Evolutionary conservation across 2,329 filamentous ascomycete genomes (phyloP).

Genomic region (Ascosphaera acerosa): DNA sequence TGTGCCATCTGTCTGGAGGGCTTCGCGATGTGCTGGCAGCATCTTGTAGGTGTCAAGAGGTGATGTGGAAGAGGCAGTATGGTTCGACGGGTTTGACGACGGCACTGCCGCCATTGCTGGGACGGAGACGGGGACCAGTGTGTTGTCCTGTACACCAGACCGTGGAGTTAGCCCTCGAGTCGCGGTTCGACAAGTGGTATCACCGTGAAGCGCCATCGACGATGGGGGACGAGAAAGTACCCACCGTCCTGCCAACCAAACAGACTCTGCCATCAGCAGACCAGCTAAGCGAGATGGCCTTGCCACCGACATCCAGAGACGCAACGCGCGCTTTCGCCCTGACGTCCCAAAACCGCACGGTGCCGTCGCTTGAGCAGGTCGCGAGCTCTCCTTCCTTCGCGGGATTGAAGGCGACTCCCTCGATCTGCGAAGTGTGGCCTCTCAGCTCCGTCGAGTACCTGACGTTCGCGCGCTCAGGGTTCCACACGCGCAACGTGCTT

Average conservation of each 20-base stretch:
- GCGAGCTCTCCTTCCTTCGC: slow-evolving; percentile 24
- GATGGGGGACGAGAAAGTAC: neutral
- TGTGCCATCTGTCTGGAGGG: slow-evolving; percentile 24
- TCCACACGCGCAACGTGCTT: slow-evolving; percentile 80
- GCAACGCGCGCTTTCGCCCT: slow-evolving; percentile 23
- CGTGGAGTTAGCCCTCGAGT: slow-evolving; percentile 1
- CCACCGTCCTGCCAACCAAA: slow-evolving; percentile 23
- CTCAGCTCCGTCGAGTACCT: slow-evolving; percentile 24
- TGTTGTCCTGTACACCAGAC: slow-evolving; percentile 18
- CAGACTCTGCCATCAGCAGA: slow-evolving; percentile 22
- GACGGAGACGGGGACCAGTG: slow-evolving; percentile 21
- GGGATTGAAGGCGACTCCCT: slow-evolving; percentile 25
- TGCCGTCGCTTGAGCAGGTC: slow-evolving; percentile 24
- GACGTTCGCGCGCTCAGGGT: slow-evolving; percentile 27
- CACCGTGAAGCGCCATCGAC: neutral
- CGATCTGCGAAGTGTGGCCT: slow-evolving; percentile 22
- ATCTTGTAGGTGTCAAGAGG: slow-evolving; percentile 13
- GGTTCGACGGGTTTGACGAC: slow-evolving; percentile 3
- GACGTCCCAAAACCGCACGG: slow-evolving; percentile 26
- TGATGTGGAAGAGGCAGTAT: slow-evolving; percentile 4
- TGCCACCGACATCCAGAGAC: slow-evolving; percentile 23
- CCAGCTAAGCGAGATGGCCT: slow-evolving; percentile 25
- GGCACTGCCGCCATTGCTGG: slow-evolving; percentile 10
- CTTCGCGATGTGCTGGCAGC: slow-evolving; percentile 19
- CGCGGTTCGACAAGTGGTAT: too few relatives aligned